Evolutionary conservation across 495 filamentous ascomycete species (phyloP), one percentile per base, ranked within the genome.

Genomic region (Penicillium cinerascens): DNA sequence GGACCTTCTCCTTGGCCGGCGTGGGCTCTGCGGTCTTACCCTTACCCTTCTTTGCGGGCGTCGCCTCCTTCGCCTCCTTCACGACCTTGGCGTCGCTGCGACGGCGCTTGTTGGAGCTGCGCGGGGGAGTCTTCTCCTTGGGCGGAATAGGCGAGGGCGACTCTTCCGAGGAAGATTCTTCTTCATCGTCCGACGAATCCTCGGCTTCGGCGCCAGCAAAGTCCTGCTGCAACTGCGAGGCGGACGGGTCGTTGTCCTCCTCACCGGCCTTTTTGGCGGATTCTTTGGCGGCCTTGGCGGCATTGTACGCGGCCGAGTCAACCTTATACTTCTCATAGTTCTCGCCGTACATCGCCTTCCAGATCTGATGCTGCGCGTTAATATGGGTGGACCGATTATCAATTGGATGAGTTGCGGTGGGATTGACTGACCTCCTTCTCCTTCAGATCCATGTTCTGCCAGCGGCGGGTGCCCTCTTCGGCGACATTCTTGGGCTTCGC

Each of bases 401-500:
- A 2, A 39, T 39, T 39, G 16, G 22, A 39, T 3, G 37, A 39
- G 33, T 11, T 20, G 1, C 16, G 4, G 16, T 13, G 29, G 18
- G 10, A 18, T 39, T 16, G 18, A 39, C 82, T 63, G 73, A 93
- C 88, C 56, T 82, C 78, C 73, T 95, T 92, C 67, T 95, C 83
- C 0, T 71, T 63, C 0, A 84, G 76, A 5, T 72, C 68, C 87
- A 97, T 89, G 39, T 78, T 78, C 41, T 81, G 73, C 93, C 95
- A 96, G 54, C 92, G 81, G 43, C 79, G 79, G 50, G 87, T 90
- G 8, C 89, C 88, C 71, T 96, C 91, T 20, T 86, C 83, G 54
- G 87, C 80, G 15, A 96, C 85, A 43, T 92, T 87, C 58, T 87
- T 87, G 54, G 90, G 88, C 50, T 82, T 83, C 3, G 82, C 81